Base-by-base conservation (phyloP, 1,284 basidiomycete species). In the Cryptococcus neoformans region DNA sequence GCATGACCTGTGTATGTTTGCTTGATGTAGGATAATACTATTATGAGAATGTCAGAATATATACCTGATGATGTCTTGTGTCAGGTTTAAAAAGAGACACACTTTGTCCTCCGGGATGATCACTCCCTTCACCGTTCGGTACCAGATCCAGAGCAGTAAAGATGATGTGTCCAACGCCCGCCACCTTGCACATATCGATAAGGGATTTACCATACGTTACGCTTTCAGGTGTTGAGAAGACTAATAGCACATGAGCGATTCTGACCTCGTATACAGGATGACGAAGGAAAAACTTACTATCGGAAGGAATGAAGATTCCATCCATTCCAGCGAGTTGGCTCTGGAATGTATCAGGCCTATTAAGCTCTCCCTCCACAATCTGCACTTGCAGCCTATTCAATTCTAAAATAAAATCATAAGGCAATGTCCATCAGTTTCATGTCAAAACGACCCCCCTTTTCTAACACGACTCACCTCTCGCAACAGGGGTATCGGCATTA, bases 81-180 rank as follows among this genome's bases (percentile, higher is more conserved):
- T 28, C 28, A 28, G 28, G 28, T 28, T 36, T 38, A 38, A n/a
- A 28, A 11, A 46, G 11, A 4, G 44, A 46, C 40, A 1, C 9
- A 17, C n/a, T 34, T 11, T 34, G 11, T 34, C 17, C 11, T 12
- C 44, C 17, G 12, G 28, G 44, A 34, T 17, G 44, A 46, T 46
- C 44, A 11, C 12, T 11, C 11, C 21, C n/a, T 17, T 34, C 44
- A 11, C 12, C 21, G 44, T 11, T 17, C 3, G 44, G 11, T 17
- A 34, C n/a, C 11, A 17, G 10, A 46, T 70, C 66, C 55, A 72
- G 65, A 8, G 63, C 58, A 6, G 66, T 66, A 51, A 64, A 71
- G 10, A 73, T 62, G 11, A 73, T 56, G 54, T 70, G 70, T 47
- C 59, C 56, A 48, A 70, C 61, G 12, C 63, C 65, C 0, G 60